These are phyloP conservation scores for Terana coerulea DNA, from an alignment of 768 basidiomycete genomes.

Conservation along the genomic window DNA sequence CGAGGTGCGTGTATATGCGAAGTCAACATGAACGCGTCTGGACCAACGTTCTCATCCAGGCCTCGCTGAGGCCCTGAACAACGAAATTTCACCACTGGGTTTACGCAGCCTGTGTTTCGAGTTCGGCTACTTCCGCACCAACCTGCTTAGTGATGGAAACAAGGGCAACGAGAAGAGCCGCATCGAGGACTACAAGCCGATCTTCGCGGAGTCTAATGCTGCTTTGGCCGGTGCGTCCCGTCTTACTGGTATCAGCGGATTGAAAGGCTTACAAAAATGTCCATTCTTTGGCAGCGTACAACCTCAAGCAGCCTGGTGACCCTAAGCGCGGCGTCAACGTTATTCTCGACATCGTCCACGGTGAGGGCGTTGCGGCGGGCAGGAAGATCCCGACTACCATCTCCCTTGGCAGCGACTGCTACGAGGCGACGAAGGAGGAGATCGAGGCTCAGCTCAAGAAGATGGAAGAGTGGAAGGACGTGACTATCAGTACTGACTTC, in stretches of 20 bases:
- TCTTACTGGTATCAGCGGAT: not conserved
- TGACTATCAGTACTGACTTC: conserved; percentile 15
- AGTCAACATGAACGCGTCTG: not conserved
- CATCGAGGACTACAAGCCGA: conserved; percentile 18
- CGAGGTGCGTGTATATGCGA: conserved; percentile 14
- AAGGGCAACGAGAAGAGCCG: not conserved
- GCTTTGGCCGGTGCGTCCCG: not conserved
- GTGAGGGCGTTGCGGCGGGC: conserved; percentile 22
- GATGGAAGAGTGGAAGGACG: conserved; percentile 20
- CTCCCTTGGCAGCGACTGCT: conserved; percentile 18
- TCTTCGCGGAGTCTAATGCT: conserved; percentile 11
- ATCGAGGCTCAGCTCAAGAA: not conserved
- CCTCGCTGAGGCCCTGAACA: conserved; percentile 22
- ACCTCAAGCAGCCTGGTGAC: conserved; percentile 23
- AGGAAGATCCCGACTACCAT: not conserved
- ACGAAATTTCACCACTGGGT: conserved; percentile 18
- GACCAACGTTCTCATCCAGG: conserved; percentile 17
- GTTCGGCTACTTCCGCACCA: conserved; percentile 12
- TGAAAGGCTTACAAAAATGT: not conserved
- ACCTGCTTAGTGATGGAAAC: conserved; percentile 9
- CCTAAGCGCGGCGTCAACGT: conserved; percentile 21
- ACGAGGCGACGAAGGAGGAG: not conserved
- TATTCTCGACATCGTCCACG: conserved; percentile 22
- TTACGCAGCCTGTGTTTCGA: conserved; percentile 13
- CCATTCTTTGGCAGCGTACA: conserved; percentile 3